phyloP scores from a whole-genome alignment of 257 asterid species.

The Striga asiatica region DNA sequence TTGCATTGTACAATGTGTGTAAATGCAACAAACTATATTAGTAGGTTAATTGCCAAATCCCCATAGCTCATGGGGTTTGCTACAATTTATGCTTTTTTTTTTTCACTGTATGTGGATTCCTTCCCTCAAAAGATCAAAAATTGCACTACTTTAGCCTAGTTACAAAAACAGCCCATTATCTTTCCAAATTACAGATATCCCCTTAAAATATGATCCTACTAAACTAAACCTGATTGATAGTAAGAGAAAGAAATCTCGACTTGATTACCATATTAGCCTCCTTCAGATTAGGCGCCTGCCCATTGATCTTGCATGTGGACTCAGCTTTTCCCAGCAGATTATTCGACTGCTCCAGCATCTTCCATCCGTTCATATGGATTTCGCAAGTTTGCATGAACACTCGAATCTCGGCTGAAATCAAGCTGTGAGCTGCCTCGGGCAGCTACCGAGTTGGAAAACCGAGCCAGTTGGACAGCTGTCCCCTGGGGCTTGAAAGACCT shows the following conservation, averaged over 20 bases:
- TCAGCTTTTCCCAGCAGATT: constrained; percentile 43
- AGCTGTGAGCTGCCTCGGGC: constrained; percentile 48
- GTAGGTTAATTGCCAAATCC: no score
- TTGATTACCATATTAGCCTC: constrained; percentile 33
- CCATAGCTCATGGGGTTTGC: no score
- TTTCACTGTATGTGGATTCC: background rate
- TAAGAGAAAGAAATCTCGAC: background rate
- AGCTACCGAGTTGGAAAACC: constrained; percentile 73
- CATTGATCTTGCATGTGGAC: constrained; percentile 38
- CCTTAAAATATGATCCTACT: no score
- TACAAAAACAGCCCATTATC: background rate
- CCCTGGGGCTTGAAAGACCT: constrained; percentile 41
- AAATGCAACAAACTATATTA: no score
- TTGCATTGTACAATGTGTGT: constrained; percentile 4
- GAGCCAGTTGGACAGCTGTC: constrained; percentile 45
- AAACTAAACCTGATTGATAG: background rate
- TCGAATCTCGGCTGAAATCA: constrained; percentile 45
- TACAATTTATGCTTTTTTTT: background rate
- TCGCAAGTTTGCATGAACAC: constrained; percentile 31
- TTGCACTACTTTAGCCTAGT: background rate
- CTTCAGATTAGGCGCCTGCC: constrained; percentile 24
- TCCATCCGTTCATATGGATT: constrained; percentile 31
- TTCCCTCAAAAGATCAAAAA: background rate
- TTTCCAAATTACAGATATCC: background rate
- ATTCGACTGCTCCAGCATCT: constrained; percentile 45